Conservation (phyloP, 805 yeast species). For the Yarrowia divulgata region DNA sequence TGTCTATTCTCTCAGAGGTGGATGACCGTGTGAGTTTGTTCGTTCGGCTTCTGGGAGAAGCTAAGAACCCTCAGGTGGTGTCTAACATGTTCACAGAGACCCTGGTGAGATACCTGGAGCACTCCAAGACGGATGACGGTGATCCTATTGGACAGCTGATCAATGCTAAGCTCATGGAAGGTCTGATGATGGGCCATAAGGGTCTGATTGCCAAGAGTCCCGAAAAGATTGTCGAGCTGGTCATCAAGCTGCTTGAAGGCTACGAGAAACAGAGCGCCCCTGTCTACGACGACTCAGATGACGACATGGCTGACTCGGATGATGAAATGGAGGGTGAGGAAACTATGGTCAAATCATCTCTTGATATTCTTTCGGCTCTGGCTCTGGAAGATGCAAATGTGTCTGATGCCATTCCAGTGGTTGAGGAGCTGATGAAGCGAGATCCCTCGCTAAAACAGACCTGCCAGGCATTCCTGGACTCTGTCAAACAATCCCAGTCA, state of each 20-base stretch:
- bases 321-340: slow-evolving; percentile 39
- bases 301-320: slow-evolving; percentile 28
- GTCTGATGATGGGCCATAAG: slow-evolving; percentile 43
- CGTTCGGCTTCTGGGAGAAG: slow-evolving; percentile 21
- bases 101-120: slow-evolving; percentile 1
- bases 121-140: not conserved
- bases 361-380: slow-evolving; percentile 16
- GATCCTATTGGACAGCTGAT: slow-evolving; percentile 17
- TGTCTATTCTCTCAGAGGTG: slow-evolving; percentile 14
- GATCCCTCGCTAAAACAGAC: not conserved
- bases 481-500: slow-evolving; percentile 5
- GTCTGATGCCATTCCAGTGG: slow-evolving; percentile 26
- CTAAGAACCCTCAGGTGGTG: slow-evolving; percentile 26
- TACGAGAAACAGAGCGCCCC: not conserved
- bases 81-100: slow-evolving; percentile 30
- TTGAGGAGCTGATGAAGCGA: slow-evolving; percentile 5
- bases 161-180: slow-evolving; percentile 40
- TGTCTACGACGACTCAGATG: slow-evolving; percentile 40
- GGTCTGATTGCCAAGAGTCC: slow-evolving; percentile 40
- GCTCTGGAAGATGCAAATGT: slow-evolving; percentile 29
- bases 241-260: slow-evolving; percentile 48
- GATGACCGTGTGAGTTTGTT: slow-evolving; percentile 33
- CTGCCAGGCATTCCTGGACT: slow-evolving; percentile 19
- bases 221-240: slow-evolving; percentile 9
- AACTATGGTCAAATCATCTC: slow-evolving; percentile 30